These are phyloP conservation scores for Usnea hakonensis DNA, from an alignment of 495 filamentous ascomycete species.

Conservation along the genomic window DNA sequence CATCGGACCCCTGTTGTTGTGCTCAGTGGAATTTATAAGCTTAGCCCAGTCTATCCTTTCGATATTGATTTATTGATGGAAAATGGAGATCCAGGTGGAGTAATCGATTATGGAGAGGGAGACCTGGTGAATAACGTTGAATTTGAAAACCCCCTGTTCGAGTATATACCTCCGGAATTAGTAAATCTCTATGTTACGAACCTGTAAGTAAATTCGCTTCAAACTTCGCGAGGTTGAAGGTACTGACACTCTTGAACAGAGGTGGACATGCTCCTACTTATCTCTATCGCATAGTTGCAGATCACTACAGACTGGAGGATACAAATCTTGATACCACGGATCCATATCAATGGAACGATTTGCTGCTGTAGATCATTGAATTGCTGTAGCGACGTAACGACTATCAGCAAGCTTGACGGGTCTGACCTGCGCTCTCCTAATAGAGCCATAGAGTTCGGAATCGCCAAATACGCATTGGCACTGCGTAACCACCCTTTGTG, in stretches of 20 bases:
- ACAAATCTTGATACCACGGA: slow-evolving; percentile 36
- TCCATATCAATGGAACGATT: slow-evolving; percentile 4
- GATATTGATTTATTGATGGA: slow-evolving; percentile 71
- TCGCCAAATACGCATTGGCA: not conserved
- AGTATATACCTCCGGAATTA: slow-evolving; percentile 73
- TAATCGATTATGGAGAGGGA: slow-evolving; percentile 66
- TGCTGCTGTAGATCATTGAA: not conserved
- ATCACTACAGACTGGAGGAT: slow-evolving; percentile 81
- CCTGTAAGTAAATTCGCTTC: slow-evolving; percentile 51
- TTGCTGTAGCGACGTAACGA: not conserved
- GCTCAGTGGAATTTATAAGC: slow-evolving; percentile 78
- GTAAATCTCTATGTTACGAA: slow-evolving; percentile 90
- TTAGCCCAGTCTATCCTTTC: slow-evolving; percentile 80
- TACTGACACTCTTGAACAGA: slow-evolving; percentile 39
- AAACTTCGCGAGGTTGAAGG: not conserved
- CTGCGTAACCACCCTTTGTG: not conserved
- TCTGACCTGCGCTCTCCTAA: not conserved
- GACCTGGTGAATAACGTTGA: slow-evolving; percentile 66
- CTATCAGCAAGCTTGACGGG: not conserved
- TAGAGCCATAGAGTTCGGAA: not conserved
- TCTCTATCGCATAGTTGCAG: slow-evolving; percentile 69
- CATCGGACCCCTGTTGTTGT: slow-evolving; percentile 77
- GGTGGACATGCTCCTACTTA: slow-evolving; percentile 76
- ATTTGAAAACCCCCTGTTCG: slow-evolving; percentile 71
- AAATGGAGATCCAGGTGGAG: slow-evolving; percentile 67